Evolutionary conservation across 495 filamentous ascomycete species (phyloP), one percentile per base, ranked within the genome.

Genomic region (Usnea hakonensis): DNA sequence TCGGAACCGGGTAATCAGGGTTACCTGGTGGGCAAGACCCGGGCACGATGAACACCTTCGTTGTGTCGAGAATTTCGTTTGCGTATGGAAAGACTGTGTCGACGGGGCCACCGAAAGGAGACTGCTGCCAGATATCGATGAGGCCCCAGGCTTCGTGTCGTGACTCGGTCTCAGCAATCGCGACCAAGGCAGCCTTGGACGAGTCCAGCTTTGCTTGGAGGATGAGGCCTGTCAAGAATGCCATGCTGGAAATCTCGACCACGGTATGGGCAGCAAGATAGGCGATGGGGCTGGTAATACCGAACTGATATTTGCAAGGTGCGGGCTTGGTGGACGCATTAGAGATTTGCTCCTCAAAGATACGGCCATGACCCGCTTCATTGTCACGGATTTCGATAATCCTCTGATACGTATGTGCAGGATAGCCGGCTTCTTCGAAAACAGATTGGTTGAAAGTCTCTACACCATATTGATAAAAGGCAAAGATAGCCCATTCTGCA

Each of bases 361-460:
- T 76, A 62, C 79, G 79, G 30, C 80, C 67, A 60, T 83, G 81
- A 38, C 80, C 81, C 44, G 81, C 81, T 67, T 82, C 81, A 64
- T 82, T 83, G 70, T 82, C 76, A 53, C 81, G 77, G 55, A 83
- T 81, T 62, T 83, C 77, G 54, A 72, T 67, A 63, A 83, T 76
- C 17, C 79, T 75, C n/a, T 73, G 64, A 58, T 78, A 79, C 2
- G 81, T 82, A 8, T 65, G 74, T 41, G 74, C 69, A 8, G 79
- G 78, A 36, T 76, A 69, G 43, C 77, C 79, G 26, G 70, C 65
- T 16, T 67, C 65, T 41, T 72, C 70, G 61, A 83, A 83, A 48
- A 71, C 65, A 1, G 69, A 62, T 30, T 62, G 32, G 37, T 73
- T 77, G 68, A 81, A 83, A 16, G 64, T 59, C 56, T 81, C 78